These are phyloP conservation scores for Eurotiales sp. DNA, from an alignment of 2,329 filamentous ascomycete genomes.

Conservation along the genomic window DNA sequence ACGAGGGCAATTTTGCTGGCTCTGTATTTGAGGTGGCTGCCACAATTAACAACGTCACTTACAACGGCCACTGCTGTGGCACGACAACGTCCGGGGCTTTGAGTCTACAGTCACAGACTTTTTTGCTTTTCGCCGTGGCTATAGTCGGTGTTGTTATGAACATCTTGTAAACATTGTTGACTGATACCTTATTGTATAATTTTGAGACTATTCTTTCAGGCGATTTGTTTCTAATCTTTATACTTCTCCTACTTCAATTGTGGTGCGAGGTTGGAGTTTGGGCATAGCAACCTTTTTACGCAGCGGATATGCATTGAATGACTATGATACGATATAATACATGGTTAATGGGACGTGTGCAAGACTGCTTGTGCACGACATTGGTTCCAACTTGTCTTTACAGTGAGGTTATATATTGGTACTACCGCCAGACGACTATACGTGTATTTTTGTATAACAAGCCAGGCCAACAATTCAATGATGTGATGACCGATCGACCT, in stretches of 20 bases:
- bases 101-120: not conserved
- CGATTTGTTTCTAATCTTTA: not conserved
- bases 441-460: too few relatives aligned
- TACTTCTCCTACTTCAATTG: not conserved
- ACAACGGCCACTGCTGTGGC: constrained; percentile 46
- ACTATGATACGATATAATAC: not conserved
- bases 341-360: not conserved
- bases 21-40: constrained; percentile 75
- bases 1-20: constrained; percentile 63
- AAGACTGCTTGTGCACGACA: not conserved
- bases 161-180: not conserved
- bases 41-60: constrained; percentile 68
- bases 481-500: too few relatives aligned
- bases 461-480: too few relatives aligned
- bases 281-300: not conserved
- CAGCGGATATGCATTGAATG: not conserved
- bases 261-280: not conserved
- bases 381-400: too few relatives aligned
- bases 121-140: not conserved
- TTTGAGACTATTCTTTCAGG: too few relatives aligned
- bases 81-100: constrained; percentile 24
- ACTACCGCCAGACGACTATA: too few relatives aligned
- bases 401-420: too few relatives aligned
- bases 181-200: too few relatives aligned
- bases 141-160: not conserved